phyloP scores from a whole-genome alignment of 1,139 yeast species.

The Citeromyces hawaiiensis region DNA sequence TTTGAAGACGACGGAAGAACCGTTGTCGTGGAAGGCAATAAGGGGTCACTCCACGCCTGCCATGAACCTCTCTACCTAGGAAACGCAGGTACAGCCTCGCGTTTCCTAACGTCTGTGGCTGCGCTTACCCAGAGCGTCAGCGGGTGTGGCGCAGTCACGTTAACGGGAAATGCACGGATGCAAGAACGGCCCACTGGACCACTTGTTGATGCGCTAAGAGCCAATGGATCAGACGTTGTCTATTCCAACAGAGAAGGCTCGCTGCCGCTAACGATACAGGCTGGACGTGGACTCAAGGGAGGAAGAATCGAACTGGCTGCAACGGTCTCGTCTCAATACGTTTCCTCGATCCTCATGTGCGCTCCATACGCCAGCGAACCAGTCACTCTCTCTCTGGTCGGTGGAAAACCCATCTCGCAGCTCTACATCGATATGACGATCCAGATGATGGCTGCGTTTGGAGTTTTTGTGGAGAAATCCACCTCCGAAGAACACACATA shows the following conservation, averaged over 20 bases:
- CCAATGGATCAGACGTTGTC: conserved; percentile 65
- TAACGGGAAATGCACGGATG: conserved; percentile 96
- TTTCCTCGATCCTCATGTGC: conserved; percentile 90
- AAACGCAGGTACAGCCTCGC: conserved; percentile 96
- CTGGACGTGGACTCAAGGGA: conserved; percentile 69
- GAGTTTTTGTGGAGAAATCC: conserved; percentile 65
- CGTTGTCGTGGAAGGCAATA: conserved; percentile 75
- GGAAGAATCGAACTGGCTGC: conserved; percentile 93
- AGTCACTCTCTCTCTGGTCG: conserved; percentile 77
- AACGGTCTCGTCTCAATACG: conserved; percentile 94
- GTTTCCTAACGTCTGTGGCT: conserved; percentile 87
- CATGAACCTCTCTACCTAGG: conserved; percentile 69
- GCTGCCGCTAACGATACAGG: conserved; percentile 61
- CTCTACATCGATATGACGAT: conserved; percentile 95
- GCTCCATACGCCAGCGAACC: conserved; percentile 92
- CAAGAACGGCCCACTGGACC: conserved; percentile 98
- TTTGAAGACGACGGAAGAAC: conserved; percentile 85
- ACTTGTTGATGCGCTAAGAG: conserved; percentile 75
- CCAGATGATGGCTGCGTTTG: conserved; percentile 87
- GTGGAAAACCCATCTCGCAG: conserved; percentile 95
- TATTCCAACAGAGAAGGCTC: conserved; percentile 73
- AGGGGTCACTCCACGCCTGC: conserved; percentile 58
- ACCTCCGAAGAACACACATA: conserved; percentile 68
- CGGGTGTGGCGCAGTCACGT: conserved; percentile 31
- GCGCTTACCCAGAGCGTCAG: conserved; percentile 50